A percentile compares a stretch with the other conserved stretches of the same genome.
Conservation (phyloP, 331 rosid genomes). For the Cydonia oblonga region DNA sequence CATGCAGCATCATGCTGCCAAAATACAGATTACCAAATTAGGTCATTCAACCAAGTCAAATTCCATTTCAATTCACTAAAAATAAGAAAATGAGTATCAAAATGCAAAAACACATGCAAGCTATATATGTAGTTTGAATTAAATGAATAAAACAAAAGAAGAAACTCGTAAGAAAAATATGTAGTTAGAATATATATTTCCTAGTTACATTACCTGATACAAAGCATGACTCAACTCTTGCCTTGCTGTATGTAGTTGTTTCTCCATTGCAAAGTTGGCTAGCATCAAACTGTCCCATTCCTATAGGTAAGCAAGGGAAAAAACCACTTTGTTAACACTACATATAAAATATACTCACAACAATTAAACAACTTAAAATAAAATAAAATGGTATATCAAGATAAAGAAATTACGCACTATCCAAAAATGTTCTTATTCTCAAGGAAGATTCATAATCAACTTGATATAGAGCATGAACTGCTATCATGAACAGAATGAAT, state of each 20-base stretch:
- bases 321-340: background rate
- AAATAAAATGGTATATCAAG: background rate
- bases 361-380: background rate
- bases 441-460: background rate
- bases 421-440: background rate
- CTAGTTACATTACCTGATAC: constrained; percentile 58
- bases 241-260: constrained; percentile 92
- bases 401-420: background rate
- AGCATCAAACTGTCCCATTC: constrained; percentile 95
- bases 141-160: too few relatives aligned
- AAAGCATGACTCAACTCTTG: constrained; percentile 98
- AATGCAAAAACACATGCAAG: background rate
- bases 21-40: constrained; percentile 17
- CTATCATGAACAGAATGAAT: background rate
- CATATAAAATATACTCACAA: background rate
- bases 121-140: too few relatives aligned
- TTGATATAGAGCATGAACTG: background rate
- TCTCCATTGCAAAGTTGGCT: constrained; percentile 84
- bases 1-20: constrained; percentile 98
- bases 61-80: background rate
- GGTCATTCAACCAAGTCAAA: background rate
- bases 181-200: background rate
- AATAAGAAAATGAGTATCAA: background rate
- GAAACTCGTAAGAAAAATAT: background rate
- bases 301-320: constrained; percentile 14